Conservation (phyloP, 75 land plant genomes). For the Selaginella tamariscina region DNA sequence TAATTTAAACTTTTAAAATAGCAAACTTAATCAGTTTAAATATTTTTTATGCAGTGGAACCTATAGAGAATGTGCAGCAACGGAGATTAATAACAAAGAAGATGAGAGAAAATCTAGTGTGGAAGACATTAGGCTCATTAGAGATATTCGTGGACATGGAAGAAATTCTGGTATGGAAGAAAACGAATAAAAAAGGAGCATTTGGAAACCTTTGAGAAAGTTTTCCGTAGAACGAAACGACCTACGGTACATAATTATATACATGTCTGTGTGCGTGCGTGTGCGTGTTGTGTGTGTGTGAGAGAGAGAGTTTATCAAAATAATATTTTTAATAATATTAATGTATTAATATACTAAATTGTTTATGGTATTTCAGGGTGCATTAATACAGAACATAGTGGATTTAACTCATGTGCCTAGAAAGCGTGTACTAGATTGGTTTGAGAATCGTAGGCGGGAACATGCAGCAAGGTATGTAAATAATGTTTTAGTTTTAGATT, state of each 20-base stretch:
- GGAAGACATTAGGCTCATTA: no score
- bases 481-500: no score
- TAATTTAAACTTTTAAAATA: no score
- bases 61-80: no score
- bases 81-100: conserved; percentile 14
- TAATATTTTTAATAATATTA: conserved; percentile 19
- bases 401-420: conserved; percentile 68
- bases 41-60: no score
- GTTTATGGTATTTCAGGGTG: conserved; percentile 36
- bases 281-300: no score
- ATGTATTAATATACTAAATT: background rate
- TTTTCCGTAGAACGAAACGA: conserved; percentile 40
- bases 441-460: conserved; percentile 23
- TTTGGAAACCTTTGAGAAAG: background rate
- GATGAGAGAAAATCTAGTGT: background rate
- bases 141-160: background rate
- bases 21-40: no score
- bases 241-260: conserved; percentile 52
- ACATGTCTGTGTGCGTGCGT: no score
- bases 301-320: conserved; percentile 71
- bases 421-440: conserved; percentile 60
- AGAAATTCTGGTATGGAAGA: background rate
- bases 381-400: conserved; percentile 59
- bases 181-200: background rate
- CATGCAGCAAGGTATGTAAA: background rate